Percentiles rank a stretch among this genome's conserved stretches.
phyloP scores from a whole-genome alignment of 495 filamentous ascomycete genomes.

The Corynascus novoguineensis region DNA sequence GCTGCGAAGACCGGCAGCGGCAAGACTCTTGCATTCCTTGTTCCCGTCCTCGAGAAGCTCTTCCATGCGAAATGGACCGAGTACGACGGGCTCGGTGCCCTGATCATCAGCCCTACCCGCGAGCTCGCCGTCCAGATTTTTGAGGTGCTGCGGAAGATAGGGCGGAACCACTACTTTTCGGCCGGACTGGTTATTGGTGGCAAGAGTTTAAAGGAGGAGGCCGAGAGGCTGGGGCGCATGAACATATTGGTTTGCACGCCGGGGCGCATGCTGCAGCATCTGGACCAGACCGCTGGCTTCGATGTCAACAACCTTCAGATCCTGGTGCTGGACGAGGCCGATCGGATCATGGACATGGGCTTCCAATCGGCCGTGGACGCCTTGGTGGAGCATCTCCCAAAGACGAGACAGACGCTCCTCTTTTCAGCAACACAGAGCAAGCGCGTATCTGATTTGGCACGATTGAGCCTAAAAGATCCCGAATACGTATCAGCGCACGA shows the following conservation, averaged over 20 bases:
- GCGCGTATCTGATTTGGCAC: constrained; percentile 83
- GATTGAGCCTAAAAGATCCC: constrained; percentile 79
- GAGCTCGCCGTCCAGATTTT: constrained; percentile 98
- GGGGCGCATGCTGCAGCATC: constrained; percentile 88
- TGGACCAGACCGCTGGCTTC: constrained; percentile 89
- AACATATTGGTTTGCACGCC: constrained; percentile 97
- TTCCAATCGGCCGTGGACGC: constrained; percentile 90
- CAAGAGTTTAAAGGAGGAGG: constrained; percentile 82
- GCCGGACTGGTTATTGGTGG: constrained; percentile 95
- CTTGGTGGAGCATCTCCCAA: constrained; percentile 86
- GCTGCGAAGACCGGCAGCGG: constrained; percentile 96
- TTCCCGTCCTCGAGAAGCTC: constrained; percentile 92
- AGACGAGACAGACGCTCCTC: constrained; percentile 80
- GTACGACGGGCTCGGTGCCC: constrained; percentile 81
- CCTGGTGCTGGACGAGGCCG: constrained; percentile 92
- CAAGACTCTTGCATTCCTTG: constrained; percentile 89
- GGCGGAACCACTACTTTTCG: constrained; percentile 82
- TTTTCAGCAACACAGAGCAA: constrained; percentile 97
- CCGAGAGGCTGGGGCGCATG: constrained; percentile 82
- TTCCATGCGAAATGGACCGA: constrained; percentile 87
- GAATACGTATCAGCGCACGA: constrained; percentile 96
- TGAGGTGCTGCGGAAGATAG: constrained; percentile 86
- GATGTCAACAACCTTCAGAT: constrained; percentile 87
- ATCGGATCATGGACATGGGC: constrained; percentile 96
- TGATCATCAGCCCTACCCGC: constrained; percentile 90